Percentiles rank a stretch among this genome's conserved stretches.
These are phyloP conservation scores for Alternaria novae-zelandiae DNA, from an alignment of 2,329 filamentous ascomycete genomes.

Conservation along the genomic window DNA sequence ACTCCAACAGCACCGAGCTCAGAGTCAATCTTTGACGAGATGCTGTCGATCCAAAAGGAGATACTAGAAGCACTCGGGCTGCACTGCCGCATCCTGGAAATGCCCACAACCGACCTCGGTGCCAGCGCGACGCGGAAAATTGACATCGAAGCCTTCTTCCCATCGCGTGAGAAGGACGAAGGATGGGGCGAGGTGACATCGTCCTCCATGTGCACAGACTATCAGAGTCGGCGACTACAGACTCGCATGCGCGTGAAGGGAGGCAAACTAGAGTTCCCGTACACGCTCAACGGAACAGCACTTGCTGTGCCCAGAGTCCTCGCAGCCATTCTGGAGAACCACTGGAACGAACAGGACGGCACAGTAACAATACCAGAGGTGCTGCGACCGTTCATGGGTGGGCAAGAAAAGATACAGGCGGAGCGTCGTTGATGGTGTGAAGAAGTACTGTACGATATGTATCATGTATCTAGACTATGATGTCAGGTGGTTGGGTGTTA, in stretches of 20 bases:
- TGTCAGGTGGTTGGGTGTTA: background rate
- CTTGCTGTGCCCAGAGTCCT: constrained; percentile 88
- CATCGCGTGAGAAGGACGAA: constrained; percentile 71
- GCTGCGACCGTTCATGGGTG: constrained; percentile 82
- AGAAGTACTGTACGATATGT: constrained; percentile 1
- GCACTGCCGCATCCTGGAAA: constrained; percentile 87
- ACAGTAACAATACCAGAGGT: constrained; percentile 79
- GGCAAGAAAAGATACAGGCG: constrained; percentile 42
- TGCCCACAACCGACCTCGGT: constrained; percentile 88
- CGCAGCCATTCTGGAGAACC: constrained; percentile 87
- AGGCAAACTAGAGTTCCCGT: constrained; percentile 73
- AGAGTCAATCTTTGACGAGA: constrained; percentile 76
- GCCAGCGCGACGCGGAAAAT: constrained; percentile 85
- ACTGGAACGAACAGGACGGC: constrained; percentile 75
- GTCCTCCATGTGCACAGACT: constrained; percentile 91
- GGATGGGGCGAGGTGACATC: constrained; percentile 96
- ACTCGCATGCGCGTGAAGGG: constrained; percentile 69
- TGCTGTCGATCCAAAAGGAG: constrained; percentile 84
- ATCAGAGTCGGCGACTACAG: constrained; percentile 82
- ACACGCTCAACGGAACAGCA: constrained; percentile 93
- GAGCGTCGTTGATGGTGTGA: constrained; percentile 19
- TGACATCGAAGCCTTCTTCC: constrained; percentile 95
- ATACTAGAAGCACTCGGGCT: constrained; percentile 79
- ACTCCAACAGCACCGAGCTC: constrained; percentile 49
- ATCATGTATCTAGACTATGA: background rate